A percentile compares a stretch with the other conserved stretches of the same genome.
Conservation (phyloP, 1,139 yeast genomes). For the Zygosaccharomyces sapae region DNA sequence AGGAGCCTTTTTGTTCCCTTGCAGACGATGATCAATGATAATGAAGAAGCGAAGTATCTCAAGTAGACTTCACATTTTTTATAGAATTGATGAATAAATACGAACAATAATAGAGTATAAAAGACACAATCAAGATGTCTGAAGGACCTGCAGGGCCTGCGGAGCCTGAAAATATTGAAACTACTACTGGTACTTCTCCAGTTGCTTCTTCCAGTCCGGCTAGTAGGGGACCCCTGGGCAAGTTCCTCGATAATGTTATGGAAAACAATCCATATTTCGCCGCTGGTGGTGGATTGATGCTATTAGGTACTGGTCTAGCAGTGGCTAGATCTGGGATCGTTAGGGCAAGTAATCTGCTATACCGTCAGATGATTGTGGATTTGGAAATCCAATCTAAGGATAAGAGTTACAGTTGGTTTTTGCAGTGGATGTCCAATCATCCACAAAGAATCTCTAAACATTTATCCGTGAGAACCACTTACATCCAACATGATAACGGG, state of each 20-base stretch:
- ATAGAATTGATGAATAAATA: too few relatives aligned
- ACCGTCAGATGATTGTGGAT: conserved; percentile 83
- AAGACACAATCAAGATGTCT: too few relatives aligned
- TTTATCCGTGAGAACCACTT: conserved; percentile 83
- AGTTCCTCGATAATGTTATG: conserved; percentile 51
- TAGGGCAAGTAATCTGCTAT: conserved; percentile 61
- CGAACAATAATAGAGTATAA: too few relatives aligned
- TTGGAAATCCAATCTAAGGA: conserved; percentile 91
- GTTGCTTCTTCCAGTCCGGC: not conserved
- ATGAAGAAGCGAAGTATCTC: too few relatives aligned
- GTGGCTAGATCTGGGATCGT: conserved; percentile 67
- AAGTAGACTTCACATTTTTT: too few relatives aligned
- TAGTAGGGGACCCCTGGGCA: too few relatives aligned
- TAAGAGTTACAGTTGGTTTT: conserved; percentile 89
- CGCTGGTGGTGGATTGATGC: conserved; percentile 96
- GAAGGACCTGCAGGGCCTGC: too few relatives aligned
- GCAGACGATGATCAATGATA: too few relatives aligned
- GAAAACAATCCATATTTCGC: conserved; percentile 87
- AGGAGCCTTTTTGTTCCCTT: too few relatives aligned
- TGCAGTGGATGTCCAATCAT: conserved; percentile 93
- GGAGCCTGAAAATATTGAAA: not conserved
- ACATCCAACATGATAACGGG: conserved; percentile 88
- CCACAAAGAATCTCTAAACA: conserved; percentile 74
- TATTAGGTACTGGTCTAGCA: conserved; percentile 83
- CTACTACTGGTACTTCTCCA: not conserved